phyloP scores from a whole-genome alignment of 148 eudicot species.

The Gaultheria prostrata region DNA sequence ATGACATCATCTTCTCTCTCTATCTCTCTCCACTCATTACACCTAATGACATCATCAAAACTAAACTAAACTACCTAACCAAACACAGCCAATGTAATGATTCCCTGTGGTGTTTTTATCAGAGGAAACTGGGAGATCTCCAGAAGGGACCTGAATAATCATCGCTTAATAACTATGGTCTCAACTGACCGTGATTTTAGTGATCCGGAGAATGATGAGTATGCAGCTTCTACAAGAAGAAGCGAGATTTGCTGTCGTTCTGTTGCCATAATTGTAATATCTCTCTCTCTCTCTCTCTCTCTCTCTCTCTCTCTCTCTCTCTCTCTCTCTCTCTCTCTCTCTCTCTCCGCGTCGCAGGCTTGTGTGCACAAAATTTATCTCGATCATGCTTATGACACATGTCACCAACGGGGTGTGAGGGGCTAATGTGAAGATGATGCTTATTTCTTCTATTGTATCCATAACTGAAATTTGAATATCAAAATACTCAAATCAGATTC shows the following conservation, averaged over 20 bases:
- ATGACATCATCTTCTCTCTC: no score
- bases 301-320: slow-evolving; percentile 4
- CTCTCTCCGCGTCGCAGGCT: neutral
- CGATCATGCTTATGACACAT: neutral
- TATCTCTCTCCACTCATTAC: no score
- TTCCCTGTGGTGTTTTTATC: slow-evolving; percentile 16
- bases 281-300: slow-evolving; percentile 29
- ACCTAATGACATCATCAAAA: no score
- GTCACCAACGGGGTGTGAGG: neutral
- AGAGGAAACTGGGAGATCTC: slow-evolving; percentile 78
- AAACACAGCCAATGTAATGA: no score
- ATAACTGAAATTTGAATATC: neutral
- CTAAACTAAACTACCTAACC: no score
- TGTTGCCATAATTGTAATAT: slow-evolving; percentile 60
- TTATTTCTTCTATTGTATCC: neutral
- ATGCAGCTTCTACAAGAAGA: slow-evolving; percentile 54
- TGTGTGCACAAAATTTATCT: neutral
- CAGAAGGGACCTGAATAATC: slow-evolving; percentile 54
- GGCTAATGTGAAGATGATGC: neutral
- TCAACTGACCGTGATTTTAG: slow-evolving; percentile 47
- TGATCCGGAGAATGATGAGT: slow-evolving; percentile 46
- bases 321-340: slow-evolving; percentile 27
- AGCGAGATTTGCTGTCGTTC: slow-evolving; percentile 53
- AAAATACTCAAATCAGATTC: neutral
- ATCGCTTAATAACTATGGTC: slow-evolving; percentile 49